phyloP scores from a whole-genome alignment of 768 basidiomycete genomes.

The Pleurotus cornucopiae region DNA sequence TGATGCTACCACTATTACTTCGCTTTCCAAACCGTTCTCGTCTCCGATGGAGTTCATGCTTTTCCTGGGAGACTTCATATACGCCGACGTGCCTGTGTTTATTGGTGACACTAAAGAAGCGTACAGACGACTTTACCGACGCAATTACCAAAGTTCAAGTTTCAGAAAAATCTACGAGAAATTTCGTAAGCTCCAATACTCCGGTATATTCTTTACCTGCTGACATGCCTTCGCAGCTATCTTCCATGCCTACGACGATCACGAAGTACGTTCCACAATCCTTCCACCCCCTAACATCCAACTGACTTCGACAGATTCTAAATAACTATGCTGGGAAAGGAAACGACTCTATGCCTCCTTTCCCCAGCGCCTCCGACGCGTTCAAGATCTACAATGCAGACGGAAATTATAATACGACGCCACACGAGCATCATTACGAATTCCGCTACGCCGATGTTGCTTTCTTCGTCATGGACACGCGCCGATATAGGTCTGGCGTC shows the following conservation, averaged over 20 bases:
- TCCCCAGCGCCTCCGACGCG: conserved; percentile 53
- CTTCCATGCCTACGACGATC: conserved; percentile 70
- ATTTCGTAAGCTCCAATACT: conserved; percentile 47
- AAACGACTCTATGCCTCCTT: conserved; percentile 50
- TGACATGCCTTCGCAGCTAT: conserved; percentile 42
- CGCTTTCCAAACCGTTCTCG: background rate
- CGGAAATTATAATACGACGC: conserved; percentile 54
- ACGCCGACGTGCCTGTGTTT: conserved; percentile 67
- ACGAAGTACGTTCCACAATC: conserved; percentile 40
- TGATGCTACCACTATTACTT: too few species aligned
- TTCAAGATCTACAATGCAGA: conserved; percentile 61
- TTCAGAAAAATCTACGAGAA: conserved; percentile 66
- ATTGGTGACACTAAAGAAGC: conserved; percentile 53
- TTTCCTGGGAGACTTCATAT: conserved; percentile 74
- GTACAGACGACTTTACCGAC: conserved; percentile 63
- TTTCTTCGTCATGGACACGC: conserved; percentile 78
- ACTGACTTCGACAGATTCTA: conserved; percentile 36
- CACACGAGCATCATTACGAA: conserved; percentile 49
- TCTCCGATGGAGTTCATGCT: conserved; percentile 54
- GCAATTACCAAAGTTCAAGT: conserved; percentile 60
- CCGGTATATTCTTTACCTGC: background rate
- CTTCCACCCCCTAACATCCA: background rate
- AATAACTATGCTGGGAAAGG: conserved; percentile 64
- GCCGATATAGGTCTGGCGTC: conserved; percentile 48
- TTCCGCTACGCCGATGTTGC: conserved; percentile 66